Evolutionary conservation across 2,329 filamentous ascomycete genomes (phyloP), one percentile per base, ranked within the genome.

Genomic region (Aspergillus ibericus): DNA sequence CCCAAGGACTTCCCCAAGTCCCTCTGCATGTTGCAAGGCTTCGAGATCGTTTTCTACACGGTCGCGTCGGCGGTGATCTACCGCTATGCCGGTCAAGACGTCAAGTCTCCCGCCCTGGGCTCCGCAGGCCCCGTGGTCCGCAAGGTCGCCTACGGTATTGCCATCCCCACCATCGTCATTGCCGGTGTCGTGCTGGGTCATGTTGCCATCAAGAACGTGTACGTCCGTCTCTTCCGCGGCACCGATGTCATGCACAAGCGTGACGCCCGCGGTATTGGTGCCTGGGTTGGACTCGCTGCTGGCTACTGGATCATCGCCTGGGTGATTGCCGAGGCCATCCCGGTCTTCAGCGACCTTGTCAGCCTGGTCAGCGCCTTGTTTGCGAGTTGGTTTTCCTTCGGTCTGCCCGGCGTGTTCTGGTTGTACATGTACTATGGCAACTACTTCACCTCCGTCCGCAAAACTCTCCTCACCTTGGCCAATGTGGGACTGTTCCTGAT

Each of bases 141-240:
- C 44, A 89, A 89, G 68, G 77, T 88, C 9, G 87, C 88, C 5
- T 91, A 85, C 73, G 87, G 85, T 20, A 78, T 90, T 56, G 88
- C 88, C 2, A 81, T 88, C 3, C 88, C 87, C 6, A 90, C 88
- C 2, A 90, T 90, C 60, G 78, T 90, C 38, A 83, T 90, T 51
- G 86, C 87, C 0, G 88, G 88, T 53, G 86, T 90, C 8, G 86
- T 91, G 58, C 87, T 89, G 68, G 86, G 83, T 5, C 84, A 87
- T 59, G 84, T 90, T 1, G 85, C 84, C 3, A 80, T 81, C 32
- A 88, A 88, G 69, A 87, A 88, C 64, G 78, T 89, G 57, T 90
- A 88, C 66, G 77, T 84, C 3, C 82, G 87, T 16, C 68, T 87
- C 4, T 89, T 88, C 77, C 78, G 80, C 20, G 81, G 83, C 61